These are phyloP conservation scores for Hypsizygus marmoreus DNA, from an alignment of 768 basidiomycete genomes.

Conservation along the genomic window DNA sequence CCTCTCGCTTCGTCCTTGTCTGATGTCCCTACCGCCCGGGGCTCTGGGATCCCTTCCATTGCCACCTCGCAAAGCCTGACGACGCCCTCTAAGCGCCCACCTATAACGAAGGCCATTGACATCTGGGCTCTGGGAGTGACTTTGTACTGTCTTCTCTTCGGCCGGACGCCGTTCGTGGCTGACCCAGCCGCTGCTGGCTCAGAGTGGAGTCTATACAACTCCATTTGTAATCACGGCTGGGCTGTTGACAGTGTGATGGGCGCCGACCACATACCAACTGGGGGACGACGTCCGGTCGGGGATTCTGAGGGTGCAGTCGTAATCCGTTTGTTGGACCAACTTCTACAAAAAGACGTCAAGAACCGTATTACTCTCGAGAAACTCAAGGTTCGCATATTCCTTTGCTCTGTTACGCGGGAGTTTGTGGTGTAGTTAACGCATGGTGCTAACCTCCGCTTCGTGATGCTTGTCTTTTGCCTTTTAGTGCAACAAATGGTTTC, in stretches of 20 bases:
- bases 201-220: slow-evolving; percentile 78
- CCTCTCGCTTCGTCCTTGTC: slow-evolving; percentile 18
- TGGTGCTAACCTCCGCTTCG: neutral
- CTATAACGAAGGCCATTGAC: slow-evolving; percentile 92
- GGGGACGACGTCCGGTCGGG: slow-evolving; percentile 53
- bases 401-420: slow-evolving; percentile 9
- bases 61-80: slow-evolving; percentile 20
- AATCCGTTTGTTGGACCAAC: slow-evolving; percentile 67
- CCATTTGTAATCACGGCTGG: slow-evolving; percentile 81
- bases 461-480: slow-evolving; percentile 5
- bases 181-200: slow-evolving; percentile 27
- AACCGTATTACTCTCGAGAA: slow-evolving; percentile 77
- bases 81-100: slow-evolving; percentile 34
- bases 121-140: slow-evolving; percentile 98
- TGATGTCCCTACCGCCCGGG: slow-evolving; percentile 10
- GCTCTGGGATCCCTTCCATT: slow-evolving; percentile 29
- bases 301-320: slow-evolving; percentile 61
- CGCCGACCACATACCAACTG: slow-evolving; percentile 61
- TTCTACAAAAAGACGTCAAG: slow-evolving; percentile 80
- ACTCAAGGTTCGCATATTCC: slow-evolving; percentile 63
- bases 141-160: slow-evolving; percentile 91
- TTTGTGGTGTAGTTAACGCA: slow-evolving; percentile 1
- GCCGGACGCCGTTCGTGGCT: slow-evolving; percentile 70
- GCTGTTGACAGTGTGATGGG: slow-evolving; percentile 70
- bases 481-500: slow-evolving; percentile 67